Percentiles rank a stretch among this genome's conserved stretches.
These are phyloP conservation scores for Tolypocladium endophyticum DNA, from an alignment of 2,329 filamentous ascomycete species.

Conservation along the genomic window DNA sequence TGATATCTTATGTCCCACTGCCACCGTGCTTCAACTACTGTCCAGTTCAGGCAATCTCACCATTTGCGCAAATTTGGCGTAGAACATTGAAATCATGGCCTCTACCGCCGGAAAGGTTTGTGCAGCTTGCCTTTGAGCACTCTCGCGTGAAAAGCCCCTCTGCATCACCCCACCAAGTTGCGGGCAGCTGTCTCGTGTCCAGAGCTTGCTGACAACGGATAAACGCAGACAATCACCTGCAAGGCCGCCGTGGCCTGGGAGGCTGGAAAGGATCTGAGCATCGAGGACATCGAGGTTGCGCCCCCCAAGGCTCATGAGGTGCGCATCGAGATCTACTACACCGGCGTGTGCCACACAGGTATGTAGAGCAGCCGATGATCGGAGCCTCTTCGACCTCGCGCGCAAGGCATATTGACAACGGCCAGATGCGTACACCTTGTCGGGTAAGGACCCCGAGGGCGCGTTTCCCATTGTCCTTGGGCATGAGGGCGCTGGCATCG, in stretches of 20 bases:
- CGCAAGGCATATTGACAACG: conserved; percentile 1
- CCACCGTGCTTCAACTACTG: neutral
- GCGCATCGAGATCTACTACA: conserved; percentile 94
- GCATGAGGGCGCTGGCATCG: conserved; percentile 84
- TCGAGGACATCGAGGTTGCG: conserved; percentile 88
- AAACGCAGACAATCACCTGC: conserved; percentile 77
- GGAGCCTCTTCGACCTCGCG: neutral
- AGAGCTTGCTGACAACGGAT: conserved; percentile 8
- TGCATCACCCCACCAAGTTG: neutral
- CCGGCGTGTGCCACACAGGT: conserved; percentile 98
- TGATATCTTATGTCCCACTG: neutral
- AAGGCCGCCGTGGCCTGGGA: conserved; percentile 98
- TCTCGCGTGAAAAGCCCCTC: neutral
- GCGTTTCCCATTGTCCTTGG: conserved; percentile 83
- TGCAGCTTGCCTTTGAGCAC: neutral
- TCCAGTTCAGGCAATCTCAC: neutral
- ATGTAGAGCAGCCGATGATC: conserved; percentile 37
- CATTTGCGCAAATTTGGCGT: neutral
- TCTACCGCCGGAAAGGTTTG: conserved; percentile 41
- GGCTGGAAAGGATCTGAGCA: conserved; percentile 75
- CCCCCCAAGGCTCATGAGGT: conserved; percentile 89
- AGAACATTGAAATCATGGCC: conserved; percentile 25
- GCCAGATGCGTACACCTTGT: conserved; percentile 82
- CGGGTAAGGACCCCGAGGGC: conserved; percentile 94
- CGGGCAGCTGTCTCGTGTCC: neutral